Evolutionary conservation across 495 filamentous ascomycete genomes (phyloP).

Genomic region (Filosporella fistucella): DNA sequence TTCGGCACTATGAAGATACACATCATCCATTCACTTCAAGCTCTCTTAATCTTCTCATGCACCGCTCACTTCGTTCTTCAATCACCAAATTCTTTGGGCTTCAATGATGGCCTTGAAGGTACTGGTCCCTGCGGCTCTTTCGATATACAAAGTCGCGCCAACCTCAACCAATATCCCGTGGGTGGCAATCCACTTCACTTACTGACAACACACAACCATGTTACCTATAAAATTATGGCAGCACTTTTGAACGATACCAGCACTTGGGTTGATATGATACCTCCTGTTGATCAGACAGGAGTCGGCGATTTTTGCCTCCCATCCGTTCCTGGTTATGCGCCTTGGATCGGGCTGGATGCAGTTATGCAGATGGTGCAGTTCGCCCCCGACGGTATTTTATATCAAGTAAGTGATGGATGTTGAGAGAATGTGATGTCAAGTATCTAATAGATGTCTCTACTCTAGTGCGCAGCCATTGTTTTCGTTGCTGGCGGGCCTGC

Average conservation of each 20-base stretch:
- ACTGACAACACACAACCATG: background rate
- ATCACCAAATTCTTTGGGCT: background rate
- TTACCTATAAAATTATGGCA: background rate
- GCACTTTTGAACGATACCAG: background rate
- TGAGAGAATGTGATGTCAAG: background rate
- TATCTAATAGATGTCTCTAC: background rate
- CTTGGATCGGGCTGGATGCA: background rate
- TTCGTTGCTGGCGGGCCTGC: background rate
- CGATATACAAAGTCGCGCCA: background rate
- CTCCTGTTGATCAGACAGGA: background rate
- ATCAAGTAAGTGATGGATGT: background rate
- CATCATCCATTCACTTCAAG: no score
- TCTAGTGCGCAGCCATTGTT: background rate
- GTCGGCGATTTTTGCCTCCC: background rate
- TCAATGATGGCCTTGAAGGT: background rate
- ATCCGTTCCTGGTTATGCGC: background rate
- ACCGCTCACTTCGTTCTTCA: background rate
- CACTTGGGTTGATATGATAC: background rate
- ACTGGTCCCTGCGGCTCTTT: background rate
- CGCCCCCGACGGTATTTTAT: background rate
- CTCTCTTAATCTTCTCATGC: no score
- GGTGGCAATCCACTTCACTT: background rate
- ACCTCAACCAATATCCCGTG: background rate
- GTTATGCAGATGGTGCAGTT: background rate
- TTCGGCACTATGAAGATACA: no score